These are phyloP conservation scores for Scytalidium lignicola DNA, from an alignment of 2,329 filamentous ascomycete genomes.

Conservation along the genomic window DNA sequence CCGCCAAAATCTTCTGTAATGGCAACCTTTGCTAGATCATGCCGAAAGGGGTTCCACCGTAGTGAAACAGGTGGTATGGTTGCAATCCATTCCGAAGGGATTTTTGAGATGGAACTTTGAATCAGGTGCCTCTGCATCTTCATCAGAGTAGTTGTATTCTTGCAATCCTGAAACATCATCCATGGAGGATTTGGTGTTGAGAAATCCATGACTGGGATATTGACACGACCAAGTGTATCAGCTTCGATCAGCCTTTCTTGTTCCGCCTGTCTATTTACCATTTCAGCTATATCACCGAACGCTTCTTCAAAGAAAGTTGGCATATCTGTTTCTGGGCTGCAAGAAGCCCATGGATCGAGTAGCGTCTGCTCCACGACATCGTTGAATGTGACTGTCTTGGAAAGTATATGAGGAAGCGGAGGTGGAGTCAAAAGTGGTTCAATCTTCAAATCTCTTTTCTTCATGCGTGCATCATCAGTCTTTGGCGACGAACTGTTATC, in stretches of 20 bases:
- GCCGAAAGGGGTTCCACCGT: slow-evolving; percentile 41
- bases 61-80: slow-evolving; percentile 35
- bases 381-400: slow-evolving; percentile 22
- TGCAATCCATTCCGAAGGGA: slow-evolving; percentile 34
- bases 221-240: slow-evolving; percentile 37
- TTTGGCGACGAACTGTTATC: slow-evolving; percentile 5
- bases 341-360: slow-evolving; percentile 5
- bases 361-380: slow-evolving; percentile 19
- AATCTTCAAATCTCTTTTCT: slow-evolving; percentile 19
- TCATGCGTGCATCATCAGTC: slow-evolving; percentile 7
- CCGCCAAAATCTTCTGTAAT: slow-evolving; percentile 35
- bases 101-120: slow-evolving; percentile 19
- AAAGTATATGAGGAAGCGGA: slow-evolving; percentile 2
- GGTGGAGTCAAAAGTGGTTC: slow-evolving; percentile 25
- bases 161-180: slow-evolving; percentile 24
- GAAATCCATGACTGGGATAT: slow-evolving; percentile 43
- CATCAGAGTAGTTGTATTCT: slow-evolving; percentile 17
- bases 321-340: slow-evolving; percentile 1
- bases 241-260: slow-evolving; percentile 26
- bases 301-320: slow-evolving; percentile 19
- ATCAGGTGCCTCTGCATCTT: slow-evolving; percentile 27
- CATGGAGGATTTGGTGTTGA: slow-evolving; percentile 40
- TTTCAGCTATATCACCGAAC: slow-evolving; percentile 15
- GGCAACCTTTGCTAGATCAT: slow-evolving; percentile 27
- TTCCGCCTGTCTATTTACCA: slow-evolving; percentile 17